phyloP scores from a whole-genome alignment of 1,284 basidiomycete species.

The Cryptococcus amylolentus region DNA sequence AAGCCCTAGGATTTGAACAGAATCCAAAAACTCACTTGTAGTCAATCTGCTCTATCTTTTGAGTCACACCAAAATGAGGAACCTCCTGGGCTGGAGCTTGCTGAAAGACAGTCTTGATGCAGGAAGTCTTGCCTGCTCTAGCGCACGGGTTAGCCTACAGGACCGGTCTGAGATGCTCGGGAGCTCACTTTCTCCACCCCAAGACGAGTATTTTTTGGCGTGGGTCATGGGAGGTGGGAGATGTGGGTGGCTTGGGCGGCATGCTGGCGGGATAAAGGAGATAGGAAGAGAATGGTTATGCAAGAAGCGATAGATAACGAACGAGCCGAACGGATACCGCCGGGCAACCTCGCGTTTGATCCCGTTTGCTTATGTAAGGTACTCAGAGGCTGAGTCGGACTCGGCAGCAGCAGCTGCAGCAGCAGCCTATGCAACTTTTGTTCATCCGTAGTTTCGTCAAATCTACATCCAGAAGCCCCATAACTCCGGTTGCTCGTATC shows the following conservation, averaged over 20 bases:
- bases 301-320: no score
- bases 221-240: constrained; percentile 11
- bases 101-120: constrained; percentile 87
- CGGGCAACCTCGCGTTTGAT: no score
- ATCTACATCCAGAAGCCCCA: no score
- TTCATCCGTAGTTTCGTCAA: no score
- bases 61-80: constrained; percentile 85
- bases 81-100: constrained; percentile 78
- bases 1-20: constrained; percentile 2
- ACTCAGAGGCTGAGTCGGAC: no score
- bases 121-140: constrained; percentile 90
- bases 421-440: no score
- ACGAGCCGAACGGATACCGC: no score
- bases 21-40: constrained; percentile 66
- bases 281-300: no score
- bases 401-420: no score
- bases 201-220: constrained; percentile 66
- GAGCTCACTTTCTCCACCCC: constrained; percentile 67
- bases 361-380: no score
- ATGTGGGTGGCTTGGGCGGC: constrained; percentile 18
- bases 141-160: constrained; percentile 1
- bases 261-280: no score
- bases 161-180: constrained; percentile 1
- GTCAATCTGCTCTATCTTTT: constrained; percentile 66
- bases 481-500: no score